phyloP scores from a whole-genome alignment of 192 early-diverging fungal species.

The Jimgerdemannia lactiflua region DNA sequence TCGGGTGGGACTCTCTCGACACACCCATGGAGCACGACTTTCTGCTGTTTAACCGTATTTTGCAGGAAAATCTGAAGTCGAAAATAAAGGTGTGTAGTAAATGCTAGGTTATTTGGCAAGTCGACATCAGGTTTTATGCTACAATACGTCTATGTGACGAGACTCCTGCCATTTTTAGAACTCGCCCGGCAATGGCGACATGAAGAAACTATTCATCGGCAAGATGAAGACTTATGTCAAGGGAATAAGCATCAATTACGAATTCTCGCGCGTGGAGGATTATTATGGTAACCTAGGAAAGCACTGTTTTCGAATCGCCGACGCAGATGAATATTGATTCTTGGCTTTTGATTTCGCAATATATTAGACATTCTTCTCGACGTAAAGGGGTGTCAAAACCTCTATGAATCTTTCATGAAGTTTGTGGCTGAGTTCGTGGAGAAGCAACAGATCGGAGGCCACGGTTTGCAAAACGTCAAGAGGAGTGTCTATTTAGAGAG shows the following conservation, averaged over 20 bases:
- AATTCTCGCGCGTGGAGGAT: constrained; percentile 59
- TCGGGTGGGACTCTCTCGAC: constrained; percentile 97
- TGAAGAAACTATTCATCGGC: constrained; percentile 90
- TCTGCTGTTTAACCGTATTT: constrained; percentile 97
- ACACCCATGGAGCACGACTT: constrained; percentile 98
- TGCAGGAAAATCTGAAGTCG: constrained; percentile 92
- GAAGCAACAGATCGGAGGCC: too few species aligned
- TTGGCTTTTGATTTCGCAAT: too few species aligned
- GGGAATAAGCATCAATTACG: constrained; percentile 93
- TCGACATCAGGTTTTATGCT: constrained; percentile 71
- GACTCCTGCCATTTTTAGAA: constrained; percentile 14
- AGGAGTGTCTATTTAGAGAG: too few species aligned
- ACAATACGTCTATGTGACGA: too few species aligned
- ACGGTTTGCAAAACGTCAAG: too few species aligned
- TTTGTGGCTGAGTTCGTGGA: too few species aligned
- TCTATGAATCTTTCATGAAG: constrained; percentile 62
- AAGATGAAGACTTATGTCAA: constrained; percentile 98
- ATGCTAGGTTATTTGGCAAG: constrained; percentile 9
- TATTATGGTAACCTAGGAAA: too few species aligned
- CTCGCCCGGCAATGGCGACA: constrained; percentile 90
- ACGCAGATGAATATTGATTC: too few species aligned
- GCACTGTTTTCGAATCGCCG: constrained; percentile 35
- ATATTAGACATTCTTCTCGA: constrained; percentile 88
- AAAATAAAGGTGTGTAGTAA: too few species aligned
- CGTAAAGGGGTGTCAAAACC: constrained; percentile 89